phyloP scores from a whole-genome alignment of 2,329 filamentous ascomycete species.

The Colletotrichum cuscutae region DNA sequence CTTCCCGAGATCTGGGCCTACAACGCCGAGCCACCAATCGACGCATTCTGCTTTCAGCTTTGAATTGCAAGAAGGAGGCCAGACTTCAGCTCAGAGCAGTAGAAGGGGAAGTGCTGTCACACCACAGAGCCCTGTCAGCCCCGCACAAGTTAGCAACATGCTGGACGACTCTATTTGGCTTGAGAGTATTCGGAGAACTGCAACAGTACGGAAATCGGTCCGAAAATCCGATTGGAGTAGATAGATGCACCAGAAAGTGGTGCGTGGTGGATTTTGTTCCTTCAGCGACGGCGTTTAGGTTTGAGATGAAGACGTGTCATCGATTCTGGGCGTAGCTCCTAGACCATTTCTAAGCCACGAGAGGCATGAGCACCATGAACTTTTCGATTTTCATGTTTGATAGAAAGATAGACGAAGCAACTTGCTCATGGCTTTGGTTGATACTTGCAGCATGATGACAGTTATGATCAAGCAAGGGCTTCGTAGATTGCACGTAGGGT shows the following conservation, averaged over 20 bases:
- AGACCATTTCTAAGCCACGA: not conserved
- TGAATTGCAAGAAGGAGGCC: slow-evolving; percentile 60
- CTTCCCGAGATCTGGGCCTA: slow-evolving; percentile 59
- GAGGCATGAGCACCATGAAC: not conserved
- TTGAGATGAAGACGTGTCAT: not conserved
- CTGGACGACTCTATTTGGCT: slow-evolving; percentile 93
- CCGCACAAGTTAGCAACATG: slow-evolving; percentile 83
- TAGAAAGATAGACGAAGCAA: not conserved
- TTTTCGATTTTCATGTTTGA: not conserved
- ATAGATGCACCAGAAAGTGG: slow-evolving; percentile 5
- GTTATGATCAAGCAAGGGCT: not conserved
- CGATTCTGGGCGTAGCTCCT: not conserved
- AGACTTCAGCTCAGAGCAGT: slow-evolving; percentile 54
- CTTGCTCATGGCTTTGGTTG: not conserved
- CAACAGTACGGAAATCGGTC: slow-evolving; percentile 69
- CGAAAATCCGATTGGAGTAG: slow-evolving; percentile 30
- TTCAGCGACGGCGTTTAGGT: slow-evolving; percentile 29
- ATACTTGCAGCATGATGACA: not conserved
- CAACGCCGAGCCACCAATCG: slow-evolving; percentile 51
- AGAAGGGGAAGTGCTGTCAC: slow-evolving; percentile 76
- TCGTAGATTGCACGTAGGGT: not conserved
- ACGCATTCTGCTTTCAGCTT: slow-evolving; percentile 68
- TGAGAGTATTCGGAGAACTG: slow-evolving; percentile 89
- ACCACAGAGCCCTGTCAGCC: slow-evolving; percentile 72
- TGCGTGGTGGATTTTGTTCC: not conserved